A percentile compares a stretch with the other conserved stretches of the same genome.
phyloP scores from a whole-genome alignment of 257 asterid genomes.

The Osmanthus fragrans region DNA sequence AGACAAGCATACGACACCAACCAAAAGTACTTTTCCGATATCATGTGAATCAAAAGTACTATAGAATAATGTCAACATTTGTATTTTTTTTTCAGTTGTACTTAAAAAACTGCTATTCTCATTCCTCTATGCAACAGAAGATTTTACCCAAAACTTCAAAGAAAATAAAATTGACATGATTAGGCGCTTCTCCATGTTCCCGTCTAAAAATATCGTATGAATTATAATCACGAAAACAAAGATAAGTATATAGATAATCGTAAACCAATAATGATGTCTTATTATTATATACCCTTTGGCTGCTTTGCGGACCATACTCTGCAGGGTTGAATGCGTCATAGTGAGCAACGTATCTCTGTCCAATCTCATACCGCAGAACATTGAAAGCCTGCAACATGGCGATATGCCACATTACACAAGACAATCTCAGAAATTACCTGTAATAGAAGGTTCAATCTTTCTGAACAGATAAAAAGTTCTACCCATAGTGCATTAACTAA shows the following conservation, averaged over 20 bases:
- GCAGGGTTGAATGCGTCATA: constrained; percentile 76
- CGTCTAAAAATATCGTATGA: not conserved
- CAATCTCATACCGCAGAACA: constrained; percentile 73
- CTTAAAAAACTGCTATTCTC: no score
- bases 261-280: not conserved
- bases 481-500: constrained; percentile 11
- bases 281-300: constrained; percentile 64
- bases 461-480: constrained; percentile 22
- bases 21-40: no score
- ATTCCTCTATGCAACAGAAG: no score
- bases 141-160: no score
- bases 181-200: not conserved
- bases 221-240: not conserved
- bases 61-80: no score
- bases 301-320: constrained; percentile 75
- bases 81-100: no score
- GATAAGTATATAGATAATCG: not conserved
- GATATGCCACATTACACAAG: constrained; percentile 39
- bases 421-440: constrained; percentile 51
- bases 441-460: constrained; percentile 34
- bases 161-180: not conserved
- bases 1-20: no score
- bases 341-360: constrained; percentile 79
- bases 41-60: no score
- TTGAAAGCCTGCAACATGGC: constrained; percentile 82